Conservation (phyloP, 176 grass and related monocot genomes). For the Cenchrus purpureus region DNA sequence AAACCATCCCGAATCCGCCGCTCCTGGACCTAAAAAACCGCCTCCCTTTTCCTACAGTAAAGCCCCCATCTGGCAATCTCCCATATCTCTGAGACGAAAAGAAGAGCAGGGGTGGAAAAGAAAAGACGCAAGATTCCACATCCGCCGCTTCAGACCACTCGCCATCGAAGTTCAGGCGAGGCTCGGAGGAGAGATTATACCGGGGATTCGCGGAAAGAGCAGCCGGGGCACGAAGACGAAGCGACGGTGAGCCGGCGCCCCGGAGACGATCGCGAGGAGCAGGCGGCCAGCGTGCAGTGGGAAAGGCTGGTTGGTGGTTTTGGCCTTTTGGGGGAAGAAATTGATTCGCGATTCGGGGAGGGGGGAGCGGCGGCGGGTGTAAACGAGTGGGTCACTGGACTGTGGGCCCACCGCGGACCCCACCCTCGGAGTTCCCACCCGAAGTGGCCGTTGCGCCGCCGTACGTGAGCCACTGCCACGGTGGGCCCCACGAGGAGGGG, state of each 20-base stretch:
- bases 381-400: too few relatives aligned
- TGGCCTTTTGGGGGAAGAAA: neutral
- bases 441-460: neutral
- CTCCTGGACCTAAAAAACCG: neutral
- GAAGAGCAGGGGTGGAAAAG: neutral
- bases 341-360: neutral
- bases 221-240: neutral
- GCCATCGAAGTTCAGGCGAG: neutral
- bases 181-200: conserved; percentile 18
- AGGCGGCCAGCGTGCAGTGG: neutral
- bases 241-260: neutral
- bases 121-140: conserved; percentile 28
- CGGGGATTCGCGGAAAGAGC: neutral
- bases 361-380: neutral
- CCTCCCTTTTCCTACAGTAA: neutral
- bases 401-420: neutral
- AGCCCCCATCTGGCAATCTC: neutral
- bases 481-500: neutral
- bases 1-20: neutral
- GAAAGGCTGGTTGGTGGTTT: neutral
- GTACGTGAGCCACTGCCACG: neutral
- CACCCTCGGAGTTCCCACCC: neutral
- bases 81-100: neutral
- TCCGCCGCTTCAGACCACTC: neutral
- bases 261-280: conserved; percentile 26